Conservation (phyloP, 2,329 filamentous ascomycete species). For the Alternaria gaisen region DNA sequence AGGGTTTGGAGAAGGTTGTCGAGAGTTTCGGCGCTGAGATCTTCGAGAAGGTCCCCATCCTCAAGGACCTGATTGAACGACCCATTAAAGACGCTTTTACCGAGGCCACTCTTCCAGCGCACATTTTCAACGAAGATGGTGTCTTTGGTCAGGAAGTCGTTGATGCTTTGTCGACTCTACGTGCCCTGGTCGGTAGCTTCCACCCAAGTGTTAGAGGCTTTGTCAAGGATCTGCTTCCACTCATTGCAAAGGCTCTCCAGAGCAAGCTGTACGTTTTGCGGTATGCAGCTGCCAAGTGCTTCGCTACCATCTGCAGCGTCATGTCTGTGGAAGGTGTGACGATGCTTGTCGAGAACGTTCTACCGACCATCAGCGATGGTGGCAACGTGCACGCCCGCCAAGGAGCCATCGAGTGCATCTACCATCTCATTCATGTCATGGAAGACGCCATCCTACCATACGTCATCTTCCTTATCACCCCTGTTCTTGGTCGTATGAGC, state of each 20-base stretch:
- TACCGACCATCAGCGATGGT: slow-evolving; percentile 91
- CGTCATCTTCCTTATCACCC: slow-evolving; percentile 98
- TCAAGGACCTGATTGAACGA: slow-evolving; percentile 81
- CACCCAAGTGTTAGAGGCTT: slow-evolving; percentile 78
- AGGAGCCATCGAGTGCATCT: slow-evolving; percentile 93
- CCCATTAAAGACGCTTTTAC: slow-evolving; percentile 80
- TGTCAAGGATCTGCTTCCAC: slow-evolving; percentile 81
- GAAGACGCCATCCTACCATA: slow-evolving; percentile 95
- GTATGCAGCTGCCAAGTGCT: slow-evolving; percentile 96
- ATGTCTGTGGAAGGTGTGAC: slow-evolving; percentile 97
- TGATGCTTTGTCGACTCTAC: slow-evolving; percentile 90
- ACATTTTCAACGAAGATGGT: slow-evolving; percentile 76
- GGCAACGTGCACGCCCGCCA: slow-evolving; percentile 88
- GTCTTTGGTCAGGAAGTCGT: slow-evolving; percentile 90
- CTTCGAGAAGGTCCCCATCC: slow-evolving; percentile 83
- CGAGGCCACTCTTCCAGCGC: slow-evolving; percentile 70
- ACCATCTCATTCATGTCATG: slow-evolving; percentile 98
- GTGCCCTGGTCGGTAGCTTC: slow-evolving; percentile 92
- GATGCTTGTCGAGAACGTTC: slow-evolving; percentile 88
- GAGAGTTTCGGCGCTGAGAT: slow-evolving; percentile 79
- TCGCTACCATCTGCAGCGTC: slow-evolving; percentile 96
- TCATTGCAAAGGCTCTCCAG: slow-evolving; percentile 86
- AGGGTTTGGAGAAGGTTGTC: slow-evolving; percentile 88
- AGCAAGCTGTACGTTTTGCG: slow-evolving; percentile 90
- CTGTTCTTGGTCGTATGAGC: slow-evolving; percentile 96